Evolutionary conservation across 2,329 filamentous ascomycete species (phyloP).

Genomic region (Bipolaris cookei): DNA sequence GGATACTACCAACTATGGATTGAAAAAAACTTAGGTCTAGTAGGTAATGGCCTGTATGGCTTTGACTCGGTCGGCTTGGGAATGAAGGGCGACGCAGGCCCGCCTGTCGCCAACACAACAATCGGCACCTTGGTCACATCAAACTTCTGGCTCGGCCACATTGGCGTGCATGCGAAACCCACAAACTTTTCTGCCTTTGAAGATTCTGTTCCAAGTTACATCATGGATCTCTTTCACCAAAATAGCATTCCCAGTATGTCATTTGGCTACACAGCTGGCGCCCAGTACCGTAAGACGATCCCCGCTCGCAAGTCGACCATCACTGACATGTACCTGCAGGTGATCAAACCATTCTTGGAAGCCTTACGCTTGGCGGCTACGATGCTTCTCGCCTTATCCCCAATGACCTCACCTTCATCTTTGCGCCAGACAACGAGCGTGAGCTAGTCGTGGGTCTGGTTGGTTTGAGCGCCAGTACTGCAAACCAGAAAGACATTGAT

Average conservation of each 20-base stretch:
- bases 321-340: constrained; percentile 32
- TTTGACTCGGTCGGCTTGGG: constrained; percentile 57
- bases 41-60: constrained; percentile 70
- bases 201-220: constrained; percentile 62
- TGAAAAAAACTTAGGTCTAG: constrained; percentile 61
- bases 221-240: constrained; percentile 58
- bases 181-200: constrained; percentile 60
- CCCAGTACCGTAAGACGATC: constrained; percentile 66
- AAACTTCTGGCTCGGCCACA: constrained; percentile 55
- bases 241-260: constrained; percentile 72
- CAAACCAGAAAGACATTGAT: constrained; percentile 43
- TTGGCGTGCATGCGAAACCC: constrained; percentile 57
- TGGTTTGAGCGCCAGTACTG: constrained; percentile 45
- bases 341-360: constrained; percentile 47
- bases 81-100: constrained; percentile 47
- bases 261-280: constrained; percentile 77
- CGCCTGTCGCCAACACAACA: constrained; percentile 52
- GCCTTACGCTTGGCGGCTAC: constrained; percentile 72
- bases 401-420: constrained; percentile 66
- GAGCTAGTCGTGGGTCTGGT: constrained; percentile 65
- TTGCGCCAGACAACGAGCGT: constrained; percentile 62
- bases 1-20: constrained; percentile 67
- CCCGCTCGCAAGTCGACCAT: not conserved
- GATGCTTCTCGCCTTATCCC: constrained; percentile 67
- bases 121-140: constrained; percentile 50